Evolutionary conservation across 768 basidiomycete species (phyloP), one percentile per base, ranked within the genome.

Genomic region (Lactarius deliciosus): DNA sequence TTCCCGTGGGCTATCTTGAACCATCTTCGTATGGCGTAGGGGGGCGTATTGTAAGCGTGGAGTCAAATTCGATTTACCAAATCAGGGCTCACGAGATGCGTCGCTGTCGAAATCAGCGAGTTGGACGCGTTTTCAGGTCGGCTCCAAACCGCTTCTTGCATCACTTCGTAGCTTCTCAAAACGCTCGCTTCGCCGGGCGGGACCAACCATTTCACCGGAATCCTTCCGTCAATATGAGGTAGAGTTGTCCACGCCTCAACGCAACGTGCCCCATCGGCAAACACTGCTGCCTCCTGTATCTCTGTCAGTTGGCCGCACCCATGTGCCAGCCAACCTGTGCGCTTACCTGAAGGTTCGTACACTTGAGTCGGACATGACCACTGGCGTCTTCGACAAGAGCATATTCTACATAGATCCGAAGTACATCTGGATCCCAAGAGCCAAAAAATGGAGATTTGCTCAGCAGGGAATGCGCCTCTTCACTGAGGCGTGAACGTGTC

Each of bases 341-440:
- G 32, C 50, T 16, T 60, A 78, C 78, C 61, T 86, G 86, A 6
- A 89, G 68, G 2, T 81, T 81, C 1, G 85, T 76, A 82, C 83
- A 91, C 75, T 91, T 92, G 47, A 94, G 82, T 53, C 74, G 79
- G 11, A 86, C 81, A 1, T 79, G 76, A 0, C 81, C 80, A 18
- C 75, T 61, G 66, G 76, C 45, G 70, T 76, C 73, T 11, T 73
- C 72, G 68, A 80, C 79, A 6, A 89, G 76, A 3, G 81, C 90
- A 65, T 84, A 80, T 34, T 88, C 81, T 63, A 90, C 76, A 72
- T 92, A 93, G 22, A 79, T 63, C 45, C 79, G 76, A 32, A 94
- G 79, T 5, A 84, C 85, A 0, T 79, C 81, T 0, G 85, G 84
- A 72, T 92, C 81, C 92, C 92, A 94, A 1, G 80, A 76, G 3